Evolutionary conservation across 352 stramenopile species (phyloP), one percentile per base, ranked within the genome.

Genomic region (Pythium apleroticum): DNA sequence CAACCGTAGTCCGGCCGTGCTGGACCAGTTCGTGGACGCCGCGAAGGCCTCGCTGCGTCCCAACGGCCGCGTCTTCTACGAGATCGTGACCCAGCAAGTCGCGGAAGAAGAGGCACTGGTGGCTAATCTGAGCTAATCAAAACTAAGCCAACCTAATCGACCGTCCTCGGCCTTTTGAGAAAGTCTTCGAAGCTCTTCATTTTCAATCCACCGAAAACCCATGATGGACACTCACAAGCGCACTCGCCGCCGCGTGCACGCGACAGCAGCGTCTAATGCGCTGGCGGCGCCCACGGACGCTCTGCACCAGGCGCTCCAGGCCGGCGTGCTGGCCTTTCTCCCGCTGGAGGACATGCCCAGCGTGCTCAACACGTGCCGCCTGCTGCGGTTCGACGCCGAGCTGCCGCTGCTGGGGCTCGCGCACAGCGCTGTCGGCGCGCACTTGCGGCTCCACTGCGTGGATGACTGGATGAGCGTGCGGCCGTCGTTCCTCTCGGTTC

Each of bases 21-120:
- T 65, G 2, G 59, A 65, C 33, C 59, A 52, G 22, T 65, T 65
- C 28, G 39, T 65, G 6, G 28, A 57, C 48, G 59, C 59, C 11
- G 59, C 59, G 2, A 50, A 58, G 39, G 59, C 56, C 9, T 65
- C 59, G 14, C 20, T 58, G 33, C 59, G 59, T 15, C 59, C 59
- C 4, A 65, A 65, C 15, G 59, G 59, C 24, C 59, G 59, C 46
- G 48, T 58, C 11, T 65, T 65, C 35, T 63, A 56, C 57, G 48
- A 65, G 59, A 65, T 65, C 25, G 59, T 57, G 59, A 65, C 59
- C 1, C 46, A 65, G 49, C 48, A 65, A 31, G 59, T 65, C 31
- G 59, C 59, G 0, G 59, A 65, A 17, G 48, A 65, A 45, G 48
- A 65, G 35, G 59, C 59, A 27, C 25, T 65, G 19, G 59, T 65